These are phyloP conservation scores for Syzygium syzygioides DNA, from an alignment of 441 rosid genomes.

Conservation along the genomic window DNA sequence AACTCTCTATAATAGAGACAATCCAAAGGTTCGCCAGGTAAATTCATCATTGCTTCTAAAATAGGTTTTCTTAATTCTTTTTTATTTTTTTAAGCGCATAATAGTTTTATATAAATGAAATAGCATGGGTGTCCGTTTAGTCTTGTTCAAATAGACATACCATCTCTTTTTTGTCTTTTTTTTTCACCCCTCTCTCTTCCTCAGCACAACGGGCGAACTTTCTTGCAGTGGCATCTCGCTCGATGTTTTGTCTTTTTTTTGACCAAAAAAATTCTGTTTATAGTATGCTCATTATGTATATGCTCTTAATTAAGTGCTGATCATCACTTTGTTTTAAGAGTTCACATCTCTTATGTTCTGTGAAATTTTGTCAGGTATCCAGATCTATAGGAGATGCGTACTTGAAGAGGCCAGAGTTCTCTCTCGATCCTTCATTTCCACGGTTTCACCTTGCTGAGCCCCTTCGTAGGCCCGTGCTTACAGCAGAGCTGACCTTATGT, in stretches of 20 bases:
- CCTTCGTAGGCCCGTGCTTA: constrained; percentile 62
- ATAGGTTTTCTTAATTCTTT: neutral
- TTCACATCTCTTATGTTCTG: constrained; percentile 2
- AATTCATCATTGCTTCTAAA: neutral
- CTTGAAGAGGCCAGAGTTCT: constrained; percentile 77
- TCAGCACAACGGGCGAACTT: neutral
- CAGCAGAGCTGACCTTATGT: constrained; percentile 63
- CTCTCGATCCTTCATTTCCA: constrained; percentile 74
- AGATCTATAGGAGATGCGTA: constrained; percentile 96
- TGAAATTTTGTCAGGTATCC: constrained; percentile 52
- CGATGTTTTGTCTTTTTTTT: neutral
- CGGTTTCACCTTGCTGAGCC: constrained; percentile 70
- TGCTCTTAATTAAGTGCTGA: neutral
- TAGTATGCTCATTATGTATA: neutral
- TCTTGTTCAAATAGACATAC: neutral
- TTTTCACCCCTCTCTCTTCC: neutral
- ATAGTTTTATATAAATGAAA: neutral
- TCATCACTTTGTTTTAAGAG: neutral
- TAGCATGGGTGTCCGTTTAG: neutral
- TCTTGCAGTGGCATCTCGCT: neutral
- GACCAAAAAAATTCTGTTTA: neutral
- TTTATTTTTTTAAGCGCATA: neutral
- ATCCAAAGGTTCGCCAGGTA: neutral
- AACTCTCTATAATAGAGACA: neutral
- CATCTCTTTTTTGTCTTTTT: neutral